These are phyloP conservation scores for Truncatella angustata DNA, from an alignment of 2,329 filamentous ascomycete genomes.

Conservation along the genomic window DNA sequence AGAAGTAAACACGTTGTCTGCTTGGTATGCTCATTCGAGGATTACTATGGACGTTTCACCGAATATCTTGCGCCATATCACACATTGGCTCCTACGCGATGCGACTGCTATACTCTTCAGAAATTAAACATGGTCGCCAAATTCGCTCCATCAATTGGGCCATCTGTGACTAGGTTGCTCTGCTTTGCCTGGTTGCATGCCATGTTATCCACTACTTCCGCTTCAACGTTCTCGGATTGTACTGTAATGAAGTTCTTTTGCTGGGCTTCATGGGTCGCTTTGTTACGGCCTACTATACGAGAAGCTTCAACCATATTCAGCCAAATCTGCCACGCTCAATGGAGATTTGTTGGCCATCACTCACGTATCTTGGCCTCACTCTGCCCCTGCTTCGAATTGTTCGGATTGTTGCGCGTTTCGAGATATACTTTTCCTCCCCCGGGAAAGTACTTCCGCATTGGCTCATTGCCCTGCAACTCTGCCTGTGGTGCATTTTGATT, in stretches of 20 bases:
- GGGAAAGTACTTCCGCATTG: background rate
- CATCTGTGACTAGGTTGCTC: background rate
- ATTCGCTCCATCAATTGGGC: background rate
- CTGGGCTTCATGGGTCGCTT: background rate
- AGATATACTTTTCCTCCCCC: background rate
- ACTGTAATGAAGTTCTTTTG: background rate
- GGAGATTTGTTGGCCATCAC: background rate
- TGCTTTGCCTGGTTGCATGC: background rate
- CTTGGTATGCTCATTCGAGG: too few species aligned
- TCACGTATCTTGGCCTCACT: background rate
- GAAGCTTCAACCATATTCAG: background rate
- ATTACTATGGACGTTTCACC: too few species aligned
- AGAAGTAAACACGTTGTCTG: too few species aligned
- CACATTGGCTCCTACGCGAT: background rate
- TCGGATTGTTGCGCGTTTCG: background rate
- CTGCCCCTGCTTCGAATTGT: background rate
- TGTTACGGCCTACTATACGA: background rate
- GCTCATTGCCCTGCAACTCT: background rate
- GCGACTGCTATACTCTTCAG: background rate
- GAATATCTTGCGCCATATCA: too few species aligned
- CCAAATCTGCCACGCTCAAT: background rate
- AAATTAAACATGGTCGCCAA: background rate
- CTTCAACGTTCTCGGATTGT: background rate
- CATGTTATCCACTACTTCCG: background rate
- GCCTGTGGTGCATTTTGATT: background rate